Conservation (phyloP, 495 filamentous ascomycete genomes). For the Aspergillus haitiensis region DNA sequence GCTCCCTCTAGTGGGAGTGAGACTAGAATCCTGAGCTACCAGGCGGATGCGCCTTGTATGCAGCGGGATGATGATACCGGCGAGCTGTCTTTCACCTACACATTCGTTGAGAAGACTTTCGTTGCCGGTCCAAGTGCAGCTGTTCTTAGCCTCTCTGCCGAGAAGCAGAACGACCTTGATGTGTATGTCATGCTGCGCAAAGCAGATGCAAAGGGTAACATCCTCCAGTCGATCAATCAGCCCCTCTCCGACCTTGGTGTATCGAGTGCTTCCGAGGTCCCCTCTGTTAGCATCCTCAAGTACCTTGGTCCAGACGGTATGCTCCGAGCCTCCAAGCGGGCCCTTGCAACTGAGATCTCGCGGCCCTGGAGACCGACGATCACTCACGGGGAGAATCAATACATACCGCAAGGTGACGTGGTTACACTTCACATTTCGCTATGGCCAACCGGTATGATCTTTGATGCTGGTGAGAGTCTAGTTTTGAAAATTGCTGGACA, state of each 20-base stretch:
- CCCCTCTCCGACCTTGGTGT: constrained; percentile 25
- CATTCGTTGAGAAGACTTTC: constrained; percentile 26
- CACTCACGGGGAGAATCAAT: constrained; percentile 33
- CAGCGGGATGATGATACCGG: constrained; percentile 29
- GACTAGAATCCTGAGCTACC: constrained; percentile 2
- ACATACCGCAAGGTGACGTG: constrained; percentile 33
- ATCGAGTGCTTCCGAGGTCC: constrained; percentile 23
- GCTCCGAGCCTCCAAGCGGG: constrained; percentile 37
- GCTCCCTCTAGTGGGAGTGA: constrained; percentile 26
- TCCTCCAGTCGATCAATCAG: constrained; percentile 35
- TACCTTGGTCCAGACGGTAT: constrained; percentile 36
- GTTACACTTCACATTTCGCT: constrained; percentile 36
- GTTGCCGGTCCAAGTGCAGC: constrained; percentile 37
- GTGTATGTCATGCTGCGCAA: constrained; percentile 43
- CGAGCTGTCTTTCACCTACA: constrained; percentile 34
- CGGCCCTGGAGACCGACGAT: constrained; percentile 36
- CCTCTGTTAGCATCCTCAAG: constrained; percentile 26
- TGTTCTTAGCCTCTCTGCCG: constrained; percentile 40
- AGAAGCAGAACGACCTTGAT: constrained; percentile 38
- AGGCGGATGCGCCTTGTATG: constrained; percentile 2
- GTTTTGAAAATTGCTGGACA: constrained; percentile 25
- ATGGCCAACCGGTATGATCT: constrained; percentile 36
- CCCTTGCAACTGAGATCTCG: constrained; percentile 21
- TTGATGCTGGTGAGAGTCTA: constrained; percentile 30
- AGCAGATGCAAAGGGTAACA: constrained; percentile 32